Base-by-base conservation (phyloP, 306 rosid species). In the Quercus ilex region DNA sequence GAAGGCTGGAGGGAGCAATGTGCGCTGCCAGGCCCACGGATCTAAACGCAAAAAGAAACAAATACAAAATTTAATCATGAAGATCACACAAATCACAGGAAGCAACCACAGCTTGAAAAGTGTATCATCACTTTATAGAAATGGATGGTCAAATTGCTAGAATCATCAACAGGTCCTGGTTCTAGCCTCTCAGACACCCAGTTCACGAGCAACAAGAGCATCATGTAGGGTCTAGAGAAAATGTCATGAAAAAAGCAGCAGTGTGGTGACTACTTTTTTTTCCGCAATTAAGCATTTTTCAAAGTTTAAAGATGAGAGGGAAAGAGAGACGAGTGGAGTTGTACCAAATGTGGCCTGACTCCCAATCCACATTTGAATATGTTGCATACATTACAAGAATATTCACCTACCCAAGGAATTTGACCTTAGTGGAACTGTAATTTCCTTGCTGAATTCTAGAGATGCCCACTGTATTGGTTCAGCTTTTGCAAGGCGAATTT, bases 401-500 rank as follows among this genome's bases (percentile, higher is more conserved):
- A 21, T 74, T 49, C 80, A 79, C 71, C 55, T 77, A 92, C 98
- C 93, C 78, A 85, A 38, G 81, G 90, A 60, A 88, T 15, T 79
- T 38, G 80, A 79, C 76, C n/a, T 81, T 35, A 35, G 87, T 38
- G 80, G 84, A 73, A 89, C 83, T 70, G 74, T 11, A 23, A 3
- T 51, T 20, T 86, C 89, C 68, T 79, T 86, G 71, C 85, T 82
- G 82, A 81, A 92, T 83, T 94, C 97, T 6, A 94, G 97, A 67
- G 91, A 75, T 10, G 76, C 19, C 98, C 98, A 94, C 0, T 74
- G 80, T 77, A 86, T 57, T 57, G 74, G 52, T 68, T 92, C 97
- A 25, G 87, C 94, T 86, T 94, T 94, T n/a, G 80, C 89, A 46
- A 94, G 92, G 76, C 82, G 92, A 62, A 94, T 88, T 87, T 94